A percentile compares a stretch with the other conserved stretches of the same genome.
Evolutionary conservation across 192 early-diverging fungal genomes (phyloP).

Genomic region (Coemansia sp.): DNA sequence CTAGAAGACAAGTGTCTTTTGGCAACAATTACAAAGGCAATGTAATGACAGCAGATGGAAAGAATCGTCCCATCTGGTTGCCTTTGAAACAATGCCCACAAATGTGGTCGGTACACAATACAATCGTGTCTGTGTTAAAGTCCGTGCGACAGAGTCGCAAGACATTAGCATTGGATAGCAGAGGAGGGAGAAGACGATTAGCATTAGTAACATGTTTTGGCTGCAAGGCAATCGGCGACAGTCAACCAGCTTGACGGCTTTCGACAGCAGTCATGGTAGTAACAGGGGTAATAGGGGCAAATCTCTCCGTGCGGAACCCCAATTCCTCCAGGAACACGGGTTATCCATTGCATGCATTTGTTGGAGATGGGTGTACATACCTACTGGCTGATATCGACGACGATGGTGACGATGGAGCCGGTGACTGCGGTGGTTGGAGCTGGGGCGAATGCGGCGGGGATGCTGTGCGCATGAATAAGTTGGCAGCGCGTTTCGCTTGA

Average conservation of each 20-base stretch:
- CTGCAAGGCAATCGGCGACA: neutral
- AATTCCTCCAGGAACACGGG: neutral
- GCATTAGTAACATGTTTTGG: too few relatives aligned
- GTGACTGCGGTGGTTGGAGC: constrained; percentile 2
- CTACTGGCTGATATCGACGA: constrained; percentile 8
- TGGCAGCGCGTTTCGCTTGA: neutral
- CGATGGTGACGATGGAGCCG: constrained; percentile 7
- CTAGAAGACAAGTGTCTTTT: constrained; percentile 2
- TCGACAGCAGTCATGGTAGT: neutral
- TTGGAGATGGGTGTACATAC: neutral
- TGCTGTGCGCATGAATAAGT: constrained; percentile 6
- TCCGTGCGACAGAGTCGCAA: neutral
- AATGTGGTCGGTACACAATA: neutral
- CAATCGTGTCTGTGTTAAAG: neutral
- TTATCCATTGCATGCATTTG: neutral
- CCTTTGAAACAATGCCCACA: neutral
- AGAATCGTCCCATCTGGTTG: neutral
- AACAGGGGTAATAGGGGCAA: neutral
- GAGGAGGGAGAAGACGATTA: too few relatives aligned
- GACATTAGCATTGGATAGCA: neutral
- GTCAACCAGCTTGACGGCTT: neutral
- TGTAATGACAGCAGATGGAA: neutral
- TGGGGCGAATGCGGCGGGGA: constrained; percentile 5
- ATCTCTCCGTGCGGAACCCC: neutral
- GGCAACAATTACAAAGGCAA: constrained; percentile 3